phyloP scores from a whole-genome alignment of 768 basidiomycete species.

The Suillus placidus region DNA sequence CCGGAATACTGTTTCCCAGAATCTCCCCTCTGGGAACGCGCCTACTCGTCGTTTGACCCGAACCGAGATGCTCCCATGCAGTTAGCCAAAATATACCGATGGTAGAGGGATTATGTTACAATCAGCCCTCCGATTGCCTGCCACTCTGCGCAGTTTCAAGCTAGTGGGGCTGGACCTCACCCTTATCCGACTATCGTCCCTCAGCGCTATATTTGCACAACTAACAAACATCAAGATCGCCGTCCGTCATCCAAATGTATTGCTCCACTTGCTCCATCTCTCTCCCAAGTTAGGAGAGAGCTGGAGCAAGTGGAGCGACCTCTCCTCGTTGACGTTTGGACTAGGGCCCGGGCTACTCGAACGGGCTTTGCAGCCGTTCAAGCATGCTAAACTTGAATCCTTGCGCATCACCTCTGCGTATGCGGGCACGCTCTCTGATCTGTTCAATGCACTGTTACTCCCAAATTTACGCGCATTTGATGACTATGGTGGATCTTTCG shows the following conservation, averaged over 20 bases:
- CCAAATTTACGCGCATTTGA: slow-evolving; percentile 15
- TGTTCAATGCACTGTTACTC: slow-evolving; percentile 18
- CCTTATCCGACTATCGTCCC: slow-evolving; percentile 6
- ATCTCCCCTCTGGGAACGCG: slow-evolving; percentile 24
- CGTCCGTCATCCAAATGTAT: not conserved
- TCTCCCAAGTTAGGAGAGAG: too few species aligned
- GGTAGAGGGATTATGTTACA: slow-evolving; percentile 38
- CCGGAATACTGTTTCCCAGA: slow-evolving; percentile 6
- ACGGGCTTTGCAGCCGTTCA: not conserved
- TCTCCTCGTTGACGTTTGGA: slow-evolving; percentile 5
- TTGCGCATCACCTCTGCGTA: slow-evolving; percentile 18
- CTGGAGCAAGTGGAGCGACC: too few species aligned
- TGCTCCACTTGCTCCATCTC: slow-evolving; percentile 19
- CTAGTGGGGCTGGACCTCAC: slow-evolving; percentile 6
- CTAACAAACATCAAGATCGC: slow-evolving; percentile 19
- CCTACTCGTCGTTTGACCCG: slow-evolving; percentile 16
- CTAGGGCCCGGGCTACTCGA: not conserved
- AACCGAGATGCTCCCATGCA: slow-evolving; percentile 36
- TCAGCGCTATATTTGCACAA: slow-evolving; percentile 21
- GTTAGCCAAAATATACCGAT: slow-evolving; percentile 41
- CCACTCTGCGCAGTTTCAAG: slow-evolving; percentile 19
- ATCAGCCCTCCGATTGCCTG: not conserved
- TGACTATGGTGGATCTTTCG: not conserved
- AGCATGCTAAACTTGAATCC: slow-evolving; percentile 14
- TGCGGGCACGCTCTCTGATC: not conserved